Evolutionary conservation across 176 grass and related monocot genomes (phyloP).

Genomic region (Triticum urartu): DNA sequence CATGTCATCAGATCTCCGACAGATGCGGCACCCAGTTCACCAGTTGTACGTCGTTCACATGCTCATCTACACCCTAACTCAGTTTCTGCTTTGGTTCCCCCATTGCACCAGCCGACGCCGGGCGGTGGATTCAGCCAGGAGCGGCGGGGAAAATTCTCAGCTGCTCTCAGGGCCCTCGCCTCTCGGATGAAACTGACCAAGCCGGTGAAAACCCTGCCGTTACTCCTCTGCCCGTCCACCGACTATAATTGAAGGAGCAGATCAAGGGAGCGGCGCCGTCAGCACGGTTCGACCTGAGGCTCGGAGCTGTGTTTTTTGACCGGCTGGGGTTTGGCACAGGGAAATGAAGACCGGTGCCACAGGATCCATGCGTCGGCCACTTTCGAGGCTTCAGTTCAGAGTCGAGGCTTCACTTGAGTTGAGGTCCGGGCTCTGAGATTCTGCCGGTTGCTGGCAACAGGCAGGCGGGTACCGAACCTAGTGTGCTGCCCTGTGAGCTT

Average conservation of each 20-base stretch:
- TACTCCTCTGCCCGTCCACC: not conserved
- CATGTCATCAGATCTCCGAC: not conserved
- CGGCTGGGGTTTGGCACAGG: not conserved
- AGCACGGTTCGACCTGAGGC: not conserved
- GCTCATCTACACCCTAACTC: not conserved
- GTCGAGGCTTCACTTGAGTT: not conserved
- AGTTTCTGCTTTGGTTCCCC: not conserved
- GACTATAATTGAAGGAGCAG: not conserved
- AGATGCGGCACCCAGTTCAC: not conserved
- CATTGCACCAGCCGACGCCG: not conserved
- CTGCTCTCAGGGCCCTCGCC: too few relatives aligned
- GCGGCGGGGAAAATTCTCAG: not conserved
- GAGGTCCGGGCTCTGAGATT: not conserved
- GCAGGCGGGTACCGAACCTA: not conserved
- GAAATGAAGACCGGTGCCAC: not conserved
- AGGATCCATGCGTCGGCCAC: not conserved
- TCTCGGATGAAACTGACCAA: too few relatives aligned
- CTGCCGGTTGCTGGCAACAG: not conserved
- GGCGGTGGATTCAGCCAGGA: not conserved
- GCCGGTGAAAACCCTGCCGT: too few relatives aligned
- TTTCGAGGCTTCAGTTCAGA: not conserved
- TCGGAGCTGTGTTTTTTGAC: not conserved
- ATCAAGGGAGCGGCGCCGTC: not conserved
- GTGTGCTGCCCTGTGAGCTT: too few relatives aligned
- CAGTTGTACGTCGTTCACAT: not conserved